Conservation (phyloP, 768 basidiomycete species). For the Mrakia frigida region DNA sequence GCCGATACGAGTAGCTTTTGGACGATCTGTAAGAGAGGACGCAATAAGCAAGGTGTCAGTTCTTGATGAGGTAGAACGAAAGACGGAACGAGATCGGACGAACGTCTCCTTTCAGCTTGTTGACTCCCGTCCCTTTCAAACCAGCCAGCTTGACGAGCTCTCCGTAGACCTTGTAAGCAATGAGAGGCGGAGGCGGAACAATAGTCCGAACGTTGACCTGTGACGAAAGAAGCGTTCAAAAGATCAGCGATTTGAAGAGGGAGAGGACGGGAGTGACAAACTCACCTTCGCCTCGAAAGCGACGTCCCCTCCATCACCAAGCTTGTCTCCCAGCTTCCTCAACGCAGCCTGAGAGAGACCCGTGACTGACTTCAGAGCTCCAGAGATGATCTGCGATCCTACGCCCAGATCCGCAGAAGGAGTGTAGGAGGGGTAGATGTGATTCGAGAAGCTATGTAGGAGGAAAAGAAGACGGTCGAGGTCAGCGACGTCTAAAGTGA, state of each 20-base stretch:
- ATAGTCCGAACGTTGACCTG: slow-evolving; percentile 66
- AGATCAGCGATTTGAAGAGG: not conserved
- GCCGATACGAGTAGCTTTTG: slow-evolving; percentile 78
- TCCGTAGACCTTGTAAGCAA: slow-evolving; percentile 59
- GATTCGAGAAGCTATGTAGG: slow-evolving; percentile 54
- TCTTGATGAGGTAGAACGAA: not conserved
- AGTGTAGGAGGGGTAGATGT: slow-evolving; percentile 68
- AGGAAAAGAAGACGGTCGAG: slow-evolving; percentile 46
- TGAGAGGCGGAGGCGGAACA: slow-evolving; percentile 49
- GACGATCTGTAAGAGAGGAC: slow-evolving; percentile 49
- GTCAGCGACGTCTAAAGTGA: slow-evolving; percentile 49
- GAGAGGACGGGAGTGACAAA: not conserved
- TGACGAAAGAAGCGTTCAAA: too few relatives aligned
- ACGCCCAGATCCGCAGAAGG: slow-evolving; percentile 51
- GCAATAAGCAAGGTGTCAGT: not conserved
- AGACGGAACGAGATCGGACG: not conserved
- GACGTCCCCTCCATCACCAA: slow-evolving; percentile 82
- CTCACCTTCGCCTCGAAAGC: slow-evolving; percentile 64
- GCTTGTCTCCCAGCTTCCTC: slow-evolving; percentile 54
- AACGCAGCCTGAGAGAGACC: slow-evolving; percentile 40
- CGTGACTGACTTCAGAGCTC: slow-evolving; percentile 44
- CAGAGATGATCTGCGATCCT: slow-evolving; percentile 49
- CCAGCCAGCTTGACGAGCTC: slow-evolving; percentile 62
- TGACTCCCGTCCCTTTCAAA: slow-evolving; percentile 69
- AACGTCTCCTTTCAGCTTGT: slow-evolving; percentile 62